These are phyloP conservation scores for Candida ulmi DNA, from an alignment of 805 yeast genomes.

Conservation along the genomic window DNA sequence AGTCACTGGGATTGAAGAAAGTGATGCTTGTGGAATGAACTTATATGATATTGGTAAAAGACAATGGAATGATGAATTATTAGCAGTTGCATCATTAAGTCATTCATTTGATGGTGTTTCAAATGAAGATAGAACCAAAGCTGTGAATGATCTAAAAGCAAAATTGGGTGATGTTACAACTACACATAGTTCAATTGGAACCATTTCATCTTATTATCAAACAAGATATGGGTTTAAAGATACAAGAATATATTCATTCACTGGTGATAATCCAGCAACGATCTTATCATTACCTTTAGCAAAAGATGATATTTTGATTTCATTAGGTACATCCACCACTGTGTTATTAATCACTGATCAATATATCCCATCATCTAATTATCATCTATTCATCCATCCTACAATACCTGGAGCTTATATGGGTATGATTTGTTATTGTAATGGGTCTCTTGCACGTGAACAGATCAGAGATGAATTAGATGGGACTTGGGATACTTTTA, in stretches of 20 bases:
- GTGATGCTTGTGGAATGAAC: slow-evolving; percentile 94
- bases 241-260: slow-evolving; percentile 68
- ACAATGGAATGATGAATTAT: slow-evolving; percentile 50
- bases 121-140: slow-evolving; percentile 1
- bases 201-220: slow-evolving; percentile 54
- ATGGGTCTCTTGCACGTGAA: slow-evolving; percentile 86
- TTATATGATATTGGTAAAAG: slow-evolving; percentile 63
- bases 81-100: slow-evolving; percentile 35
- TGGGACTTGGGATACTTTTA: slow-evolving; percentile 57
- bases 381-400: slow-evolving; percentile 85
- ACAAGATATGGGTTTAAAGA: slow-evolving; percentile 57
- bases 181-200: slow-evolving; percentile 43
- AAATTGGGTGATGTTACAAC: slow-evolving; percentile 56
- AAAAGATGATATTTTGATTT: slow-evolving; percentile 71
- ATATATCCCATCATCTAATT: slow-evolving; percentile 72
- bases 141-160: slow-evolving; percentile 30
- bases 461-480: slow-evolving; percentile 53
- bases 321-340: slow-evolving; percentile 91
- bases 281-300: slow-evolving; percentile 74
- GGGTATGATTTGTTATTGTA: slow-evolving; percentile 95
- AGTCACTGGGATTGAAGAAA: slow-evolving; percentile 63
- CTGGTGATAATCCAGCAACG: slow-evolving; percentile 91
- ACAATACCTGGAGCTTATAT: slow-evolving; percentile 69
- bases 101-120: slow-evolving; percentile 22
- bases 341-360: slow-evolving; percentile 74